Evolutionary conservation across 2,329 filamentous ascomycete species (phyloP).

Genomic region (Colletotrichum karsti): DNA sequence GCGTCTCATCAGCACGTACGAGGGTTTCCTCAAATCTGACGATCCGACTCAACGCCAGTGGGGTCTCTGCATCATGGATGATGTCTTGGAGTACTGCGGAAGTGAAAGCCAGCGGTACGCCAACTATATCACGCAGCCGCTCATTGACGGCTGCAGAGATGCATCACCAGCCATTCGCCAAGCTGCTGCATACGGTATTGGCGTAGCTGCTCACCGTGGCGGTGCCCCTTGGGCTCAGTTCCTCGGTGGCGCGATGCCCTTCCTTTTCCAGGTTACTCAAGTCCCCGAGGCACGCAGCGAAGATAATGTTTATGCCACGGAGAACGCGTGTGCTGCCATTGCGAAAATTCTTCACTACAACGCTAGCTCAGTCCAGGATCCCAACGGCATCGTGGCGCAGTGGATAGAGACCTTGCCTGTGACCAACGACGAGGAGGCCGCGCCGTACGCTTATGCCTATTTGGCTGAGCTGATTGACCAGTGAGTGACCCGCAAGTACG

Average conservation of each 20-base stretch:
- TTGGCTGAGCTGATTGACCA: slow-evolving; percentile 90
- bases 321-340: slow-evolving; percentile 96
- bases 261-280: slow-evolving; percentile 85
- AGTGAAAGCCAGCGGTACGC: slow-evolving; percentile 87
- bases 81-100: slow-evolving; percentile 97
- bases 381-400: slow-evolving; percentile 78
- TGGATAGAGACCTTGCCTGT: slow-evolving; percentile 95
- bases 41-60: slow-evolving; percentile 96
- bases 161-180: slow-evolving; percentile 90
- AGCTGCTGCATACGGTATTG: slow-evolving; percentile 94
- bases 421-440: slow-evolving; percentile 95
- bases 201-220: slow-evolving; percentile 93
- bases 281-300: slow-evolving; percentile 85
- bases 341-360: slow-evolving; percentile 98
- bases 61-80: slow-evolving; percentile 99
- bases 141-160: slow-evolving; percentile 87
- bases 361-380: slow-evolving; percentile 76
- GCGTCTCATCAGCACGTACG: slow-evolving; percentile 83
- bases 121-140: slow-evolving; percentile 84
- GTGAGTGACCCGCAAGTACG: slow-evolving; percentile 65
- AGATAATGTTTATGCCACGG: slow-evolving; percentile 95
- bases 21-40: slow-evolving; percentile 79
- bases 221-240: slow-evolving; percentile 90
- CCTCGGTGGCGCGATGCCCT: slow-evolving; percentile 79
- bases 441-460: slow-evolving; percentile 94